Conservation (phyloP, 768 basidiomycete species). For the Kwoniella dendrophila region DNA sequence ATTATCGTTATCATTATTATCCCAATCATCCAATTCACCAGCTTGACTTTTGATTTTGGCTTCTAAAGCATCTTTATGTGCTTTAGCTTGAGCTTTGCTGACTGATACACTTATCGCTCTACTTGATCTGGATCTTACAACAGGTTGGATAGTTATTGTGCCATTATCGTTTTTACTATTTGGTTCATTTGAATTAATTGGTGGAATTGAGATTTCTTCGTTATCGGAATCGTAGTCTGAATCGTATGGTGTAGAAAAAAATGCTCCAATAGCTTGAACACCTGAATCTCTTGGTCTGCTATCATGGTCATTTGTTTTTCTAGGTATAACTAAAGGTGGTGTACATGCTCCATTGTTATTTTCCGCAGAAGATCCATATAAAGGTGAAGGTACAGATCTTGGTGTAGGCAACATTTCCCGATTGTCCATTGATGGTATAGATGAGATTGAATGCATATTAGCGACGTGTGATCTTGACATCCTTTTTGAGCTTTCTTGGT, state of each 20-base stretch:
- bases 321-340: background rate
- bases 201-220: slow-evolving; percentile 6
- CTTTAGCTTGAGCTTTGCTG: background rate
- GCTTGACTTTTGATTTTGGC: slow-evolving; percentile 17
- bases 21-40: slow-evolving; percentile 16
- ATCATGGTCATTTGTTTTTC: background rate
- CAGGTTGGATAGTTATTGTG: background rate
- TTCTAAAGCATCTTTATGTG: slow-evolving; percentile 13
- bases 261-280: slow-evolving; percentile 27
- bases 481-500: background rate
- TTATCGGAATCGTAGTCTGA: slow-evolving; percentile 23
- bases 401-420: slow-evolving; percentile 6
- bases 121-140: background rate
- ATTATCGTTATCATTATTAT: background rate
- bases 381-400: slow-evolving; percentile 6
- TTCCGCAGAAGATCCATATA: background rate
- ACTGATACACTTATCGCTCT: slow-evolving; percentile 1
- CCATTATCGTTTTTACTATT: too few species aligned
- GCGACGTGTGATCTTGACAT: slow-evolving; percentile 17
- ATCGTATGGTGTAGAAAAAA: slow-evolving; percentile 26
- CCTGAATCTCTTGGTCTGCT: slow-evolving; percentile 21
- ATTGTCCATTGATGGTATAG: background rate
- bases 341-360: slow-evolving; percentile 14
- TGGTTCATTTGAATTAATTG: background rate
- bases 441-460: slow-evolving; percentile 20